Evolutionary conservation across 768 basidiomycete genomes (phyloP).

Genomic region (Leccinum broughii): DNA sequence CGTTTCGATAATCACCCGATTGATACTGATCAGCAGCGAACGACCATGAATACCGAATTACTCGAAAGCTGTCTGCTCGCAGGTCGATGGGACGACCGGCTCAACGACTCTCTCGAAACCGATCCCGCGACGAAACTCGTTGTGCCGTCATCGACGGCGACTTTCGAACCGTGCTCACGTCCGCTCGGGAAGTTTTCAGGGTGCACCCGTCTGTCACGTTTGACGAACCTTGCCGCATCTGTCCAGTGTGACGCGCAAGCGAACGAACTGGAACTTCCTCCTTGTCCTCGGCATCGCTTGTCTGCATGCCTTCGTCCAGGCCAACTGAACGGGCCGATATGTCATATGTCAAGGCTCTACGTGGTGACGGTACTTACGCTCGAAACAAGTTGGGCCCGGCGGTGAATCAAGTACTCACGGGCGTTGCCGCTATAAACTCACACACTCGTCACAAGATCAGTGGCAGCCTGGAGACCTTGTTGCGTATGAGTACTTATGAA

Average conservation of each 20-base stretch:
- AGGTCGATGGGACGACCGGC: constrained; percentile 43
- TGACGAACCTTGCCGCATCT: constrained; percentile 36
- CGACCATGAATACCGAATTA: constrained; percentile 21
- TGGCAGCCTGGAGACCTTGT: too few species aligned
- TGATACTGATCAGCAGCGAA: neutral
- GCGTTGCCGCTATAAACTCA: too few species aligned
- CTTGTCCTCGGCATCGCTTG: constrained; percentile 75
- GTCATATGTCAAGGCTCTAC: too few species aligned
- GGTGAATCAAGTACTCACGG: too few species aligned
- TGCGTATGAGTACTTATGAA: too few species aligned
- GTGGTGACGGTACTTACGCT: too few species aligned
- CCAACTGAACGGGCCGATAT: constrained; percentile 88
- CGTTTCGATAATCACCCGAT: neutral
- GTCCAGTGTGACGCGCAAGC: constrained; percentile 26
- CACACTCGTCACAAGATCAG: too few species aligned
- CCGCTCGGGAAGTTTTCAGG: constrained; percentile 45
- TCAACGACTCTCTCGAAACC: constrained; percentile 24
- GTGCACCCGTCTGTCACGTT: constrained; percentile 33
- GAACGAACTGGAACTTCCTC: constrained; percentile 47
- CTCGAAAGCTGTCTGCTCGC: constrained; percentile 61
- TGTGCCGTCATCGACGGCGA: constrained; percentile 57
- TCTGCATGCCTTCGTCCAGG: constrained; percentile 88
- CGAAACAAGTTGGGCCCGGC: too few species aligned
- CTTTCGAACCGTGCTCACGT: constrained; percentile 54
- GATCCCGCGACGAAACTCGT: constrained; percentile 40